Evolutionary conservation across 768 basidiomycete genomes (phyloP), one percentile per base, ranked within the genome.

Genomic region (Gymnopilus dilepis): DNA sequence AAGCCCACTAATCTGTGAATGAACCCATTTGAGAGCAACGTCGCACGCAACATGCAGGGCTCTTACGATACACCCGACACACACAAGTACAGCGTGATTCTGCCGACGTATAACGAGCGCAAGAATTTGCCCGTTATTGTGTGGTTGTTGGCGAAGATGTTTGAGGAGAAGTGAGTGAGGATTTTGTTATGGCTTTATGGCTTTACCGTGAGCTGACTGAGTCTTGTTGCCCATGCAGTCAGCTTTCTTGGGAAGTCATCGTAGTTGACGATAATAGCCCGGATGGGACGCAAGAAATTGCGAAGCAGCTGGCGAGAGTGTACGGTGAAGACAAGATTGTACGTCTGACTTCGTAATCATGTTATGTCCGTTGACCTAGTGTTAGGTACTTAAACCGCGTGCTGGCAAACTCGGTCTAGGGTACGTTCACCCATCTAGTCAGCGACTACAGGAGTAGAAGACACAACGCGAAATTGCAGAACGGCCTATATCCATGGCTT

Each of bases 51-150:
- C 63, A 90, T 90, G 89, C 88, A 88, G 78, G 88, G 87, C 69
- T 78, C 77, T 65, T 84, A 81, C 70, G 64, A 75, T 38, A 76
- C 81, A 28, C 65, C 80, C 19, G 80, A 86, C 65, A 84, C 86
- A 34, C 79, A 90, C 81, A 95, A 91, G 75, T 95, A 95, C 74
- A 93, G 91, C 37, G 93, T 97, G 62, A 95, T 97, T 69, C 82
- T 97, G 1, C 95, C 95, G 30, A 97, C 95, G 1, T 97, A 96
- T 75, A 95, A 97, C 71, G 95, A 96, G 73, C 87, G 95, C 70
- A 93, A 91, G 77, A 96, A 97, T 70, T 77, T 97, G 17, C 95
- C 95, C 0, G 85, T 97, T 56, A 90, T 96, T 62, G 71, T 94
- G 31, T 96, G 93, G 91, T 78, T 97, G 2, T 77, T 97, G 50